Evolutionary conservation across 2,329 filamentous ascomycete genomes (phyloP).

Genomic region (Lecanicillium sp.): DNA sequence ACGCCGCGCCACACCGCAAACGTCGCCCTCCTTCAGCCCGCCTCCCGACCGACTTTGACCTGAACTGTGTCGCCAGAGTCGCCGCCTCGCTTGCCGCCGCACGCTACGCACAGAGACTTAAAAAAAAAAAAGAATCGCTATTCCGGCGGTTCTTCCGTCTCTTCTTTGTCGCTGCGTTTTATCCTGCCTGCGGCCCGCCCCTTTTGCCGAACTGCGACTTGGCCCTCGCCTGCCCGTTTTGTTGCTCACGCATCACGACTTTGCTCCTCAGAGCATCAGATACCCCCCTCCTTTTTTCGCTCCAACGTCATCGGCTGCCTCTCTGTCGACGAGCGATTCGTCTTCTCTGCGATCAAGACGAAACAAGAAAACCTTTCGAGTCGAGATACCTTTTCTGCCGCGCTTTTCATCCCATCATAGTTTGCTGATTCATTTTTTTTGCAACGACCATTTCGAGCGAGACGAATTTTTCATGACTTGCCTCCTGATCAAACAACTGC

Average conservation of each 20-base stretch:
- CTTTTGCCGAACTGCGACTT: neutral
- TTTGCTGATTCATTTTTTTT: neutral
- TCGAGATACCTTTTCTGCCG: neutral
- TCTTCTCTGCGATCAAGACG: neutral
- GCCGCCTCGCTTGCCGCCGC: too few species aligned
- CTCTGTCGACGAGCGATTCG: neutral
- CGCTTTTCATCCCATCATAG: neutral
- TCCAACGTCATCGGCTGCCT: neutral
- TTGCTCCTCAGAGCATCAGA: neutral
- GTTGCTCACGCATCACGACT: constrained; percentile 3
- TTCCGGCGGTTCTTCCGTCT: neutral
- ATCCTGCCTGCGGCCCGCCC: neutral
- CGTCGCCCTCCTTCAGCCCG: neutral
- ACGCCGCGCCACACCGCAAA: constrained; percentile 2
- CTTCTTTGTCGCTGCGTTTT: neutral
- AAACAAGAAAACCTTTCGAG: neutral
- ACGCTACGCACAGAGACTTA: too few species aligned
- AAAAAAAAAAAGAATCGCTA: neutral
- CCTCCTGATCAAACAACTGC: constrained; percentile 3
- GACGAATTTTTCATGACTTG: constrained; percentile 11
- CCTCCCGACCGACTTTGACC: neutral
- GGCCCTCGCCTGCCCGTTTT: neutral
- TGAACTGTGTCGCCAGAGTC: constrained; percentile 3
- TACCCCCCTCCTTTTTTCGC: neutral
- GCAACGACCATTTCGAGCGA: constrained; percentile 10